These are phyloP conservation scores for Cutaneotrichosporon sp. DNA, from an alignment of 1,284 basidiomycete genomes.

Conservation along the genomic window DNA sequence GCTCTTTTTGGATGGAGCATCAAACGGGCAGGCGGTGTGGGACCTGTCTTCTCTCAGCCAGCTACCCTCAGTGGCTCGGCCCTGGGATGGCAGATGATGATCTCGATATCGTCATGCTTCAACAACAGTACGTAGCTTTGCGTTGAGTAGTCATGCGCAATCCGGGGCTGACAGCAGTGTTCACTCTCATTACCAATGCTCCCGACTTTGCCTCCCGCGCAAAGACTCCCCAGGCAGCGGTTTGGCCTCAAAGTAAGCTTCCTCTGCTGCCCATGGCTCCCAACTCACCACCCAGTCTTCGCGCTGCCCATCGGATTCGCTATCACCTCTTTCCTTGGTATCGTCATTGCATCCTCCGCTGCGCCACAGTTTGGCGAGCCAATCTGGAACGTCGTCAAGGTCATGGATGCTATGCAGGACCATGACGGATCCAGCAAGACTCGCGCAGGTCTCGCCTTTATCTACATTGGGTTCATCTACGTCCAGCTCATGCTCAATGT, in stretches of 20 bases:
- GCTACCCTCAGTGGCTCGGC: constrained; percentile 63
- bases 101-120: constrained; percentile 70
- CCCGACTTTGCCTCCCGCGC: constrained; percentile 70
- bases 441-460: constrained; percentile 54
- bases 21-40: constrained; percentile 69
- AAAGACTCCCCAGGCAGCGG: constrained; percentile 60
- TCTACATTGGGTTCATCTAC: constrained; percentile 53
- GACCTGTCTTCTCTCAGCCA: constrained; percentile 69
- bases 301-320: constrained; percentile 70
- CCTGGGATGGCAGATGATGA: constrained; percentile 74
- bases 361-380: constrained; percentile 68
- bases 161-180: constrained; percentile 39
- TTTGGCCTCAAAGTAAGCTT: constrained; percentile 58
- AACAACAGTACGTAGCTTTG: constrained; percentile 57
- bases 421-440: constrained; percentile 20
- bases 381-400: constrained; percentile 60
- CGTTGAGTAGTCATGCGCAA: not conserved
- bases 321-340: constrained; percentile 73
- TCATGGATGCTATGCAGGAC: constrained; percentile 42
- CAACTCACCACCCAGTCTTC: constrained; percentile 51
- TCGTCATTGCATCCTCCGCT: constrained; percentile 76
- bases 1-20: constrained; percentile 78
- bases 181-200: constrained; percentile 55
- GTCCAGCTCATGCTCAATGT: constrained; percentile 56
- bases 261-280: not conserved